Evolutionary conservation across 768 basidiomycete genomes (phyloP), one percentile per base, ranked within the genome.

Genomic region (Psilocybe cubensis): DNA sequence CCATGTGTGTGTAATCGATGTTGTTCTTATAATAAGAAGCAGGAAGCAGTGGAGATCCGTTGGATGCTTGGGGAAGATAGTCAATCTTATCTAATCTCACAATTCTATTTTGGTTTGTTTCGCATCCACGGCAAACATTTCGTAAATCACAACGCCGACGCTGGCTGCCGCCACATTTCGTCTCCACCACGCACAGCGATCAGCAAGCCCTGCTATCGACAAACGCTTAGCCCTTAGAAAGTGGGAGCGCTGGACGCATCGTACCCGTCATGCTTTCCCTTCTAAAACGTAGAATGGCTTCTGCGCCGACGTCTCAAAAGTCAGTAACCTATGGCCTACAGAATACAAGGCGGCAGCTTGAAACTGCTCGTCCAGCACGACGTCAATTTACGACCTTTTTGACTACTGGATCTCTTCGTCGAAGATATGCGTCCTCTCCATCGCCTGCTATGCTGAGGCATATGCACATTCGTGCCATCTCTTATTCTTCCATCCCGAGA

Each of bases 401-500:
- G 59, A 80, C 83, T 8, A 79, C 80, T 28, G 78, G 79, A n/a
- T 79, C 80, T 12, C 73, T 85, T 17, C 79, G 85, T 33, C 71
- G 77, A 53, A 77, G 81, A 28, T 79, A 83, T 69, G 69, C 78
- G 7, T 54, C 29, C 31, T 72, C 76, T 9, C 73, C 77, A 17
- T 66, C 74, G 0, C 72, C 76, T 4, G 69, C 77, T 31, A 67
- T 74, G 29, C 69, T 89, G 28, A 83, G 91, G n/a, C 82, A 84
- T 65, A 75, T 91, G 54, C 89, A 92, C 66, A 79, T 82, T 40
- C 86, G 92, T 33, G 84, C 88, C 9, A 78, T 94, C 25, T 96
- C 94, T 6, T 96, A 96, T 70, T 81, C 87, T 3, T 89, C 93
- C 9, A 89, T 97, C 59, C 95, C 95, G n/a, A 79, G 87, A 61